phyloP scores from a whole-genome alignment of 2,329 filamentous ascomycete genomes.

The Calonectria crousiana region DNA sequence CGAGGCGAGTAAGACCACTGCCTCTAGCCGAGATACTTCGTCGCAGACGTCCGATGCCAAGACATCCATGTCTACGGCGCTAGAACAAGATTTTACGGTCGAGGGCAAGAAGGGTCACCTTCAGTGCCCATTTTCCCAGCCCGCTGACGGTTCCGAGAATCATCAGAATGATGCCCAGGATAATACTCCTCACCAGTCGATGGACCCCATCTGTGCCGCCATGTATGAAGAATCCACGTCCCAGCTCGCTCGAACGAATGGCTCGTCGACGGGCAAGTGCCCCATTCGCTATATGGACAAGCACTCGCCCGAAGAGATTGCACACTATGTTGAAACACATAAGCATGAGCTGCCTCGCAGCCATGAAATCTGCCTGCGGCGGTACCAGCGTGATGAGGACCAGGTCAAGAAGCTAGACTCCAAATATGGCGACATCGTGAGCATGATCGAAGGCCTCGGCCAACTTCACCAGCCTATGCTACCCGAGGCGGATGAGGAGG shows the following conservation, averaged over 20 bases:
- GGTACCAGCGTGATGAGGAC: conserved; percentile 88
- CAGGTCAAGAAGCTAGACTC: conserved; percentile 90
- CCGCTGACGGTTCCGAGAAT: conserved; percentile 44
- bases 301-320: conserved; percentile 92
- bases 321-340: conserved; percentile 92
- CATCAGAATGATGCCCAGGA: conserved; percentile 49
- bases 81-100: conserved; percentile 94
- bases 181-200: conserved; percentile 60
- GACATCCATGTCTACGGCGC: conserved; percentile 72
- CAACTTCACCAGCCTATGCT: conserved; percentile 90
- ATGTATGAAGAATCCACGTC: conserved; percentile 72
- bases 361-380: conserved; percentile 90
- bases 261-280: conserved; percentile 74
- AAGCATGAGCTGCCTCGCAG: conserved; percentile 95
- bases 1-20: conserved; percentile 64
- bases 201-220: conserved; percentile 73
- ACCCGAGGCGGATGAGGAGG: conserved; percentile 67
- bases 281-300: conserved; percentile 94
- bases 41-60: conserved; percentile 59
- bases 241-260: conserved; percentile 62
- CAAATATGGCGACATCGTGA: conserved; percentile 92
- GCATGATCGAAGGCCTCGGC: conserved; percentile 93
- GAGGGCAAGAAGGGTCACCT: conserved; percentile 83
- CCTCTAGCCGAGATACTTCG: conserved; percentile 61
- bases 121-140: conserved; percentile 81